phyloP scores from a whole-genome alignment of 345 rosid species.

The Boechera divaricarpa region DNA sequence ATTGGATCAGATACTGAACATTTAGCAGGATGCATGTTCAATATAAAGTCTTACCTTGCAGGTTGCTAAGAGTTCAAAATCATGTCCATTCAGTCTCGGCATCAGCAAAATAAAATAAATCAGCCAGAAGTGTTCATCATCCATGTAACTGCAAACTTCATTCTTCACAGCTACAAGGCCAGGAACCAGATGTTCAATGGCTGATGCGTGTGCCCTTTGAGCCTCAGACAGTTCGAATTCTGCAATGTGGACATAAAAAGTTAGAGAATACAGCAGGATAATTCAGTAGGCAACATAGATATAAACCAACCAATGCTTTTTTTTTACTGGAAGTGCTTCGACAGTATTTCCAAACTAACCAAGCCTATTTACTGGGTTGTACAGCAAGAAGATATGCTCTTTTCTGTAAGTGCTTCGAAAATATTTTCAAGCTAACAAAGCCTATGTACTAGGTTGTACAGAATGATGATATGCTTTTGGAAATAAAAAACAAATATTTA shows the following conservation, averaged over 20 bases:
- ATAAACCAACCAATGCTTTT: neutral
- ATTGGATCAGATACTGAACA: constrained; percentile 9
- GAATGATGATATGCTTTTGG: neutral
- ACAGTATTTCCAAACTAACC: neutral
- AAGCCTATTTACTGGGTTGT: neutral
- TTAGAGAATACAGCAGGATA: neutral
- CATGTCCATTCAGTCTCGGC: constrained; percentile 66
- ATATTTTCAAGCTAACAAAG: neutral
- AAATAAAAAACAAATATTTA: neutral
- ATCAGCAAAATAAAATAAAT: constrained; percentile 73
- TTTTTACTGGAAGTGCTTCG: neutral
- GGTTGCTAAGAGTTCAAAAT: constrained; percentile 64
- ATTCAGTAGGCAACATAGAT: neutral
- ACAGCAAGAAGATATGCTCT: neutral
- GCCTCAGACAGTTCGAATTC: constrained; percentile 65
- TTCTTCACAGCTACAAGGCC: constrained; percentile 55
- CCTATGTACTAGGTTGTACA: neutral
- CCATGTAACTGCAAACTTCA: constrained; percentile 49
- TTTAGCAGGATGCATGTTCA: neutral
- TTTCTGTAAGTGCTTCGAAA: neutral
- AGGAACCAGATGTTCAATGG: constrained; percentile 64
- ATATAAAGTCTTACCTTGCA: constrained; percentile 52
- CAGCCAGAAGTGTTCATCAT: constrained; percentile 67
- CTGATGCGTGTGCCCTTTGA: constrained; percentile 62
- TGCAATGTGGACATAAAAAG: constrained; percentile 41